Percentiles rank a stretch among this genome's conserved stretches.
phyloP scores from a whole-genome alignment of 2,329 filamentous ascomycete species.

The Nemania abortiva region DNA sequence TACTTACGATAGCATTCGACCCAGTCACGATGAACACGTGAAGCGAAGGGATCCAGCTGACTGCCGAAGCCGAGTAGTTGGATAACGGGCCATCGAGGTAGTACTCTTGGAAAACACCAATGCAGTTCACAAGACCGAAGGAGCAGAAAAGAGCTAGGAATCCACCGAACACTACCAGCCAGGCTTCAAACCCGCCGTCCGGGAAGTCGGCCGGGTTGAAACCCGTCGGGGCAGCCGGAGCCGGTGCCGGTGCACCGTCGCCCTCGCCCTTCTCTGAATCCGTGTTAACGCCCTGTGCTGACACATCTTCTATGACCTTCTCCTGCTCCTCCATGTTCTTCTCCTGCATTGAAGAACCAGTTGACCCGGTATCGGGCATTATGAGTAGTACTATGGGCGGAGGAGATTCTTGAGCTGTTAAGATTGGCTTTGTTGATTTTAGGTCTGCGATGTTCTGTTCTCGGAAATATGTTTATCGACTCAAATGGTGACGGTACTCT shows the following conservation, averaged over 20 bases:
- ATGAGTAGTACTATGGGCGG: background rate
- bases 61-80: slow-evolving; percentile 60
- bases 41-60: slow-evolving; percentile 68
- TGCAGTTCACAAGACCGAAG: slow-evolving; percentile 55
- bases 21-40: slow-evolving; percentile 60
- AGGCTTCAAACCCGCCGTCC: slow-evolving; percentile 66
- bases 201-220: slow-evolving; percentile 65
- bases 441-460: background rate
- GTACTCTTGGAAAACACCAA: slow-evolving; percentile 68
- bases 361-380: slow-evolving; percentile 12
- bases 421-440: background rate
- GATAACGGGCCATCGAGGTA: slow-evolving; percentile 62
- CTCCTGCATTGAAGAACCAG: slow-evolving; percentile 25
- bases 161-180: slow-evolving; percentile 21
- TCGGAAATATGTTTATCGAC: background rate
- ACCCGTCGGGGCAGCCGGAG: slow-evolving; percentile 38
- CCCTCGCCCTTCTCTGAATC: slow-evolving; percentile 24
- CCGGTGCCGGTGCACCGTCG: slow-evolving; percentile 7
- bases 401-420: background rate
- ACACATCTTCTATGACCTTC: slow-evolving; percentile 14
- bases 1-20: slow-evolving; percentile 53
- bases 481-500: background rate
- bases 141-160: slow-evolving; percentile 38
- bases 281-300: background rate
- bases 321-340: slow-evolving; percentile 18